phyloP scores from a whole-genome alignment of 2,329 filamentous ascomycete species.

The Corinectria fuckeliana region DNA sequence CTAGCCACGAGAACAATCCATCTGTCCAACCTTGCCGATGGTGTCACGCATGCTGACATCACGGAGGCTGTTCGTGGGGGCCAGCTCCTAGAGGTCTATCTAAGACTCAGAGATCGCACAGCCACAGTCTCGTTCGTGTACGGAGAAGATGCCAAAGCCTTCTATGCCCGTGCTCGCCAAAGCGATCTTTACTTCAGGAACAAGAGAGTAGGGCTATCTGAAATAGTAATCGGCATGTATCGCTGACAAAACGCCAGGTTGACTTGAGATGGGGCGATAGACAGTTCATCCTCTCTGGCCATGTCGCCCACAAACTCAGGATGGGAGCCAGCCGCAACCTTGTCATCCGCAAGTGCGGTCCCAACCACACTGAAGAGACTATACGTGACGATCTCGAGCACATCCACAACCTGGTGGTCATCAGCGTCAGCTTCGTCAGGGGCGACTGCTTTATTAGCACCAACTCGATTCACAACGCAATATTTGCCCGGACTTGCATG shows the following conservation, averaged over 20 bases:
- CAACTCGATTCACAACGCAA: conserved; percentile 78
- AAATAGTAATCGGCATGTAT: too few relatives aligned
- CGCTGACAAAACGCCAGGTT: conserved; percentile 56
- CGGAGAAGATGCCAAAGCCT: conserved; percentile 66
- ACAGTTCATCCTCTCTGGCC: conserved; percentile 69
- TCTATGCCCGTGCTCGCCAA: conserved; percentile 67
- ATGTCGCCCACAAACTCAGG: conserved; percentile 69
- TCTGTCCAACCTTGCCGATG: conserved; percentile 66
- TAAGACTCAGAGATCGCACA: conserved; percentile 63
- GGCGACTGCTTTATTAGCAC: conserved; percentile 72
- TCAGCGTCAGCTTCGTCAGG: conserved; percentile 66
- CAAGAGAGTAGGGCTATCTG: conserved; percentile 63
- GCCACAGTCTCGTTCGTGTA: conserved; percentile 75
- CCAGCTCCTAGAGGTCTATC: conserved; percentile 70
- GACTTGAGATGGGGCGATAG: conserved; percentile 73
- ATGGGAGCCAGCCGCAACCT: conserved; percentile 77
- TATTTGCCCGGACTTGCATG: conserved; percentile 81
- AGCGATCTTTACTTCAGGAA: conserved; percentile 72
- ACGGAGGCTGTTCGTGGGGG: conserved; percentile 72
- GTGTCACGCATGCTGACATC: conserved; percentile 70
- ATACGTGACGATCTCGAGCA: conserved; percentile 80
- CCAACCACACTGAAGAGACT: conserved; percentile 64
- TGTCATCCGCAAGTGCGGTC: conserved; percentile 66
- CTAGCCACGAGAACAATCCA: conserved; percentile 63
- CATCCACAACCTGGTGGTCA: conserved; percentile 78